These are phyloP conservation scores for Magnusiomyces paraingens DNA, from an alignment of 1,139 yeast species.

Conservation along the genomic window DNA sequence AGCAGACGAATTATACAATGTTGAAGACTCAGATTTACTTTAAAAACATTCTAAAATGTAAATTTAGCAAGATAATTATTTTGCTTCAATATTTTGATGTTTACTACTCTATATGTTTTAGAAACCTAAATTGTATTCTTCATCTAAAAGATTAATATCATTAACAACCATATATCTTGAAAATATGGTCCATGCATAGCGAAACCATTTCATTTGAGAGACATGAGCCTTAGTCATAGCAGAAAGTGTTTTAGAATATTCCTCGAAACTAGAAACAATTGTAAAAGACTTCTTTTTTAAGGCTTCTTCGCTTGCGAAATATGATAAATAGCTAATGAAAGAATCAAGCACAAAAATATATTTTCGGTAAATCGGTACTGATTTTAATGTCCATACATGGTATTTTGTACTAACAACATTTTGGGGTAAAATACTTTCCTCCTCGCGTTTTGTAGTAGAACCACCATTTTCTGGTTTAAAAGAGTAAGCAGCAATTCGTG, in stretches of 20 bases:
- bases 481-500: constrained; percentile 5
- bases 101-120: background rate
- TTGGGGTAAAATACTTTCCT: constrained; percentile 6
- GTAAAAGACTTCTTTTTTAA: constrained; percentile 31
- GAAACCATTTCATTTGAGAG: constrained; percentile 93
- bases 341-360: constrained; percentile 33
- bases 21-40: too few species aligned
- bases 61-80: background rate
- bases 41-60: too few species aligned
- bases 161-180: constrained; percentile 69
- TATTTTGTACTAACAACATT: constrained; percentile 13
- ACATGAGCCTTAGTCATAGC: constrained; percentile 82
- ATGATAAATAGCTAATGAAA: constrained; percentile 19
- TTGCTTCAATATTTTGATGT: background rate
- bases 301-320: background rate
- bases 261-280: constrained; percentile 35
- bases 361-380: constrained; percentile 36
- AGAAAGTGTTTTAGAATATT: constrained; percentile 53
- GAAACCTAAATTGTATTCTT: background rate
- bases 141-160: constrained; percentile 42
- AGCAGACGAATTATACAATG: too few species aligned
- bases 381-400: constrained; percentile 29
- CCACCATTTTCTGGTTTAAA: constrained; percentile 5
- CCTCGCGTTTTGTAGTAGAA: constrained; percentile 14
- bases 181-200: constrained; percentile 78